Evolutionary conservation across 306 rosid genomes (phyloP), one percentile per base, ranked within the genome.

Genomic region (Ormosia semicastrata): DNA sequence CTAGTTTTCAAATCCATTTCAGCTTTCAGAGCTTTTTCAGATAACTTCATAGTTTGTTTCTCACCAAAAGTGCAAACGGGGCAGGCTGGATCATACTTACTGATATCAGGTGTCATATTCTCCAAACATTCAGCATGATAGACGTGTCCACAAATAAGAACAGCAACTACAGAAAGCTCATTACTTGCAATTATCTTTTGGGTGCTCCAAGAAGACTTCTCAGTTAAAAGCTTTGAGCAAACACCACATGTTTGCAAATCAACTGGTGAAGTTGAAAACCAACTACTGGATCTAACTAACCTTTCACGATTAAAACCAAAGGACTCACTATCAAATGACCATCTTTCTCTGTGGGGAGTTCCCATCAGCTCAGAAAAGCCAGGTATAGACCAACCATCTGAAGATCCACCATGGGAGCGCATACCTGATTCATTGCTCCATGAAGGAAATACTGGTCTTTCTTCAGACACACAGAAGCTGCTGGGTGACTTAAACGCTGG

Each of bases 71-170:
- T 89, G 82, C 99, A 96, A 70, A 96, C 81, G 2, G 97, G 99
- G 71, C 99, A 96, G 79, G 83, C 87, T 5, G 99, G 99, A 47
- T 96, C 99, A n/a, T 92, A 92, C 89, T 92, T 93, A 80, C 76
- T 78, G 57, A 86, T 86, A 69, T 93, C 99, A 67, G 92, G 87
- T 8, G 99, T 93, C 93, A 92, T 77, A 68, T 75, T 80, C 91
- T 96, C 99, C 91, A 96, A 84, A 81, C 98, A 96, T 77, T 96
- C 98, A 15, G 94, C 97, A 83, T 96, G 99, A 87, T 92, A 93
- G 52, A 89, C 87, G 44, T 93, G 98, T 30, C 97, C 97, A 78
- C 99, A 96, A 37, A 81, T 78, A 83, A 96, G 89, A 62, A 96
- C 97, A 11, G 98, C 90, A 71, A 90, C 97, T 52, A 89, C 89